phyloP scores from a whole-genome alignment of 1,284 basidiomycete species.

The Grifola frondosa region DNA sequence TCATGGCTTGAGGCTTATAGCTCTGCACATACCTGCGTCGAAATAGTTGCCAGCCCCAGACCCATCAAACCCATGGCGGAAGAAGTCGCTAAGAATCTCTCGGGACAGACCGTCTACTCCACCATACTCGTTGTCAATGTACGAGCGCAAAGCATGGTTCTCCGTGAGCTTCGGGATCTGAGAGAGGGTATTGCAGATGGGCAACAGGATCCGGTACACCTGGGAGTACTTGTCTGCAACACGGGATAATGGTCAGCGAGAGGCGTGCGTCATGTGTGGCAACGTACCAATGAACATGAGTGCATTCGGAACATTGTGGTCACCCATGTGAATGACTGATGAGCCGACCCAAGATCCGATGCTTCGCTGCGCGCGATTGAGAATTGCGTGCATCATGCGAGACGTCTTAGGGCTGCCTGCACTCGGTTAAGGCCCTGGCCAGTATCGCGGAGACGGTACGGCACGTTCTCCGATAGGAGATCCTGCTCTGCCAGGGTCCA shows the following conservation, averaged over 20 bases:
- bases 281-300: slow-evolving; percentile 70
- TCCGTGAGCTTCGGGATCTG: slow-evolving; percentile 64
- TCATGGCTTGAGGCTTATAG: background rate
- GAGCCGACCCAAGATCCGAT: slow-evolving; percentile 78
- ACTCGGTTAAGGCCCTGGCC: slow-evolving; percentile 83
- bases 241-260: background rate
- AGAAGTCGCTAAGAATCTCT: slow-evolving; percentile 79
- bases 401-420: slow-evolving; percentile 81
- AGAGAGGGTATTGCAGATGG: slow-evolving; percentile 74
- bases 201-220: slow-evolving; percentile 81
- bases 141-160: slow-evolving; percentile 68
- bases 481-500: slow-evolving; percentile 81
- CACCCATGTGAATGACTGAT: slow-evolving; percentile 59
- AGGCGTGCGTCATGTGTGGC: background rate
- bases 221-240: slow-evolving; percentile 77
- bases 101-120: slow-evolving; percentile 61
- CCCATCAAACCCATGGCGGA: slow-evolving; percentile 80
- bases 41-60: slow-evolving; percentile 81
- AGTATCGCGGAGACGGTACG: slow-evolving; percentile 78
- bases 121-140: slow-evolving; percentile 79
- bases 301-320: slow-evolving; percentile 86
- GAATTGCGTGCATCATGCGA: slow-evolving; percentile 80
- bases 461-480: slow-evolving; percentile 65
- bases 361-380: slow-evolving; percentile 74
- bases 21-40: slow-evolving; percentile 64